Evolutionary conservation across 805 yeast genomes (phyloP).

Genomic region (Yarrowia bubula): DNA sequence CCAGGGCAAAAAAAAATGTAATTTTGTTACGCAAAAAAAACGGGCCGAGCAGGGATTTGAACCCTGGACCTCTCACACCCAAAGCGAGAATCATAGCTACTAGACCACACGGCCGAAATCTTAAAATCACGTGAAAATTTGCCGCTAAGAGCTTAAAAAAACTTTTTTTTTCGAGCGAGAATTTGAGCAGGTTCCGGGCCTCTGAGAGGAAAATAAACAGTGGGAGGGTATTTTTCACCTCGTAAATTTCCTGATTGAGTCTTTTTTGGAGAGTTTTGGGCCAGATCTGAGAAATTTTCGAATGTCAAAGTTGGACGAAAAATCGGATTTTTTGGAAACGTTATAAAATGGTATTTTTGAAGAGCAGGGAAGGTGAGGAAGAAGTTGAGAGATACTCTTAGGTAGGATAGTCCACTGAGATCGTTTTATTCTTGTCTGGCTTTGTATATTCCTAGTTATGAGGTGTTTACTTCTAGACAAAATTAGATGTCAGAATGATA

Average conservation of each 20-base stretch:
- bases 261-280: too few species aligned
- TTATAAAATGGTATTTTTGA: too few species aligned
- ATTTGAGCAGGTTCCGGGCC: not conserved
- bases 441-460: too few species aligned
- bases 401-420: too few species aligned
- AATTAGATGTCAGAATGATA: too few species aligned
- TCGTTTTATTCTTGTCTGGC: too few species aligned
- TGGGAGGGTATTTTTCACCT: not conserved
- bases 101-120: slow-evolving; percentile 36
- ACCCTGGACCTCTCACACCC: slow-evolving; percentile 38
- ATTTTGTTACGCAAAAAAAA: slow-evolving; percentile 3
- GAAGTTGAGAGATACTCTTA: too few species aligned
- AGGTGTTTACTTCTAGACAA: too few species aligned
- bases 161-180: not conserved
- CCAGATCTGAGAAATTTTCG: too few species aligned
- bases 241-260: not conserved
- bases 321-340: too few species aligned
- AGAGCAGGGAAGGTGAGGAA: too few species aligned
- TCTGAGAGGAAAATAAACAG: not conserved
- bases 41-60: slow-evolving; percentile 38
- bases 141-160: not conserved
- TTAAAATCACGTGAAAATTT: not conserved
- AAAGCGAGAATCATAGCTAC: slow-evolving; percentile 37
- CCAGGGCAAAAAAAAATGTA: not conserved
- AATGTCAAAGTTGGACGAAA: too few species aligned